phyloP scores from a whole-genome alignment of 148 eudicot species.

The Chenopodium berlandieri region DNA sequence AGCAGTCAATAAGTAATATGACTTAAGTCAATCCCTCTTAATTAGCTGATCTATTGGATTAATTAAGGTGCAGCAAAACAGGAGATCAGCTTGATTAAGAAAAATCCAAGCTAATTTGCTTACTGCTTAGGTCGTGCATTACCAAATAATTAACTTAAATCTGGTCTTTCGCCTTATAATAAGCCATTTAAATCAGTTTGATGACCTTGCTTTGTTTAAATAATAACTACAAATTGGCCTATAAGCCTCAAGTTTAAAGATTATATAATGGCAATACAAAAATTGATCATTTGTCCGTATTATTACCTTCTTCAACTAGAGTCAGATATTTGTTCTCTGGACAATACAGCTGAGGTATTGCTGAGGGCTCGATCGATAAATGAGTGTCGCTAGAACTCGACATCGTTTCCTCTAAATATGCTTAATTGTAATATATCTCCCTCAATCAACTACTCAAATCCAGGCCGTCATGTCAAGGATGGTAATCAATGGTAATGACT shows the following conservation, averaged over 20 bases:
- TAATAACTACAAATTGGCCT: conserved; percentile 5
- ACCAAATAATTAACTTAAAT: not conserved
- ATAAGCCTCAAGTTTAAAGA: not conserved
- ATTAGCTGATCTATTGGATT: not conserved
- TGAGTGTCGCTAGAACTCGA: no score
- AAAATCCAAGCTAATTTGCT: not conserved
- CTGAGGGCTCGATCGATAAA: no score
- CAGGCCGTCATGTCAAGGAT: no score
- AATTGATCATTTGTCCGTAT: not conserved
- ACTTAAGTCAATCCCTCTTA: conserved; percentile 12
- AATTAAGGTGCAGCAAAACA: not conserved
- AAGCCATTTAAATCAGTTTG: not conserved
- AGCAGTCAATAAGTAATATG: not conserved
- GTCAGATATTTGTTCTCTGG: not conserved
- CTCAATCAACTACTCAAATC: no score
- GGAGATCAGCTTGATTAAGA: not conserved
- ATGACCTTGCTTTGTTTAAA: not conserved
- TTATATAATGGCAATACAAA: not conserved
- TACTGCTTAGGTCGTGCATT: conserved; percentile 22
- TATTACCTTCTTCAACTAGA: not conserved
- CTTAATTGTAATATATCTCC: no score
- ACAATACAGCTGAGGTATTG: not conserved
- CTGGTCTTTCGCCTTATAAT: not conserved
- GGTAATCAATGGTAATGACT: no score
- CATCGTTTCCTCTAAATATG: no score